Base-by-base conservation (phyloP, 108 stramenopile genomes). In the Asterionellopsis glacialis region DNA sequence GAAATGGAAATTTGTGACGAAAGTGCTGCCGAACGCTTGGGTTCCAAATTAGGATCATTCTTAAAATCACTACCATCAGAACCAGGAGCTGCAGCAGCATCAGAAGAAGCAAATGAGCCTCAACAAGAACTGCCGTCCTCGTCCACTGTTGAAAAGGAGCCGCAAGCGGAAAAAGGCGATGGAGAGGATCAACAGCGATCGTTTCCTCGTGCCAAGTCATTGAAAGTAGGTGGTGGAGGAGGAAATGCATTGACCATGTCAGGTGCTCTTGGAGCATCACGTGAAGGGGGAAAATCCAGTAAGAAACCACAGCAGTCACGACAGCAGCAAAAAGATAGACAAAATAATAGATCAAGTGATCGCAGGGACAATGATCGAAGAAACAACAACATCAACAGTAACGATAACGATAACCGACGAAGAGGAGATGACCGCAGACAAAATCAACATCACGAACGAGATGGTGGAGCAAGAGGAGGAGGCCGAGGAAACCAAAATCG, bases 221-320 rank as follows among this genome's bases (percentile, higher is more conserved):
- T 26, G 6, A 57, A 33, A 16, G 4, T 11, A 21, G 61, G 53
- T 4, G 61, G 53, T 4, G 57, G 57, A 49, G 65, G 39, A 43
- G 28, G 41, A 0, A 91, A 91, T 67, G 86, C 90, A 9, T 58
- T 92, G 48, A 75, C 83, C 45, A 77, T 74, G 69, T 80, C 87
- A 1, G 90, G 90, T 33, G 90, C 90, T 0, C 61, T 92, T 52
- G 90, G 87, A n/a, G 70, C 84, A 1, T 76, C 87, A 10, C 73
- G 90, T 0, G 65, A 85, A 59, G 72, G 83, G 12, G 74, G 59
- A 41, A 57, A 45, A 11, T 58, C 33, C n/a, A 58, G 51, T 15
- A 66, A 61, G 40, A 39, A 45, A 33, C 2, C 2, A 33, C 12
- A 56, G 39, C 41, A 52, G 39, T 22, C 10, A n/a, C 18, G n/a